Percentiles rank a stretch among this genome's conserved stretches.
phyloP scores from a whole-genome alignment of 805 yeast species.

The Candida alai region DNA sequence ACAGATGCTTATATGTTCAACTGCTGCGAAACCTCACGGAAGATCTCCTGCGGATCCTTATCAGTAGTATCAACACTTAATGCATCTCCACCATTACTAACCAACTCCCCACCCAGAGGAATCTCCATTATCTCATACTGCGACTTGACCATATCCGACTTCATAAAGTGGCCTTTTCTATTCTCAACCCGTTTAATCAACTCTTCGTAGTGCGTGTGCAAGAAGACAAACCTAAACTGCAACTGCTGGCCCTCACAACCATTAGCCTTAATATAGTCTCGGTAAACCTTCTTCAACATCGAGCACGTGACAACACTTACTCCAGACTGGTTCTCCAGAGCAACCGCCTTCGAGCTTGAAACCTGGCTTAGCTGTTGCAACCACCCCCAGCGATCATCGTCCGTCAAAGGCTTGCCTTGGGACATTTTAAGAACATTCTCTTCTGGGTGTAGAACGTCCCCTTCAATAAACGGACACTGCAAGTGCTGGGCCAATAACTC shows the following conservation, averaged over 20 bases:
- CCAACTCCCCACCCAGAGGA: constrained; percentile 46
- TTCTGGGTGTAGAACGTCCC: constrained; percentile 74
- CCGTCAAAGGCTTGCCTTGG: constrained; percentile 72
- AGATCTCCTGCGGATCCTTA: constrained; percentile 26
- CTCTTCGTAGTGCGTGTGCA: constrained; percentile 61
- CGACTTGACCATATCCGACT: constrained; percentile 74
- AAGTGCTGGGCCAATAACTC: constrained; percentile 43
- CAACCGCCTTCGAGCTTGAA: constrained; percentile 37
- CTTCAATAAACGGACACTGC: constrained; percentile 67
- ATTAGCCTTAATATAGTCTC: constrained; percentile 50
- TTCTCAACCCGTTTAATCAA: constrained; percentile 55
- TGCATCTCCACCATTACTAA: constrained; percentile 34
- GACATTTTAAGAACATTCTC: constrained; percentile 81
- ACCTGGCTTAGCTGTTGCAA: constrained; percentile 45
- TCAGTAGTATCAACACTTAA: constrained; percentile 32
- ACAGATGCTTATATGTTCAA: too few species aligned
- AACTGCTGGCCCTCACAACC: constrained; percentile 20
- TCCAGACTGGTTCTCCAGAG: constrained; percentile 15
- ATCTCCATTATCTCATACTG: constrained; percentile 74
- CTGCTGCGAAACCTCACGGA: constrained; percentile 5
- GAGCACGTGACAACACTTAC: constrained; percentile 75
- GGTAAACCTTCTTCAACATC: constrained; percentile 69
- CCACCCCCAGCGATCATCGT: constrained; percentile 95
- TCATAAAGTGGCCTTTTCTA: constrained; percentile 85
- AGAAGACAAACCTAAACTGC: constrained; percentile 57